Evolutionary conservation across 192 early-diverging fungal species (phyloP), one percentile per base, ranked within the genome.

Genomic region (Gorgonomyces haynaldii): DNA sequence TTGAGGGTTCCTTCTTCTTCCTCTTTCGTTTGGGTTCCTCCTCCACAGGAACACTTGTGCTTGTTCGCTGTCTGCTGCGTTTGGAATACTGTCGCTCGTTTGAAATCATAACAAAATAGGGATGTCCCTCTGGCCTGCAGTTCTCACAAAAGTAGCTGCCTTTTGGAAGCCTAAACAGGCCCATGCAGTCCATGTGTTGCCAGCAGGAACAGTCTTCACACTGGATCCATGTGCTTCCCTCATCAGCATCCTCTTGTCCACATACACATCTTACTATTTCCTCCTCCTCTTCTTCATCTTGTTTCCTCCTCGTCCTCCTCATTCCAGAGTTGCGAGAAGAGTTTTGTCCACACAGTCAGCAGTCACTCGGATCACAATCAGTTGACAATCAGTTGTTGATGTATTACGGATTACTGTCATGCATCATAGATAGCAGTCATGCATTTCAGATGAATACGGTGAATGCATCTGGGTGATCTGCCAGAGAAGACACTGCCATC

Each of bases 181-280:
- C 82, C 57, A 95, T 82, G 65, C 91, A 95, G n/a, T 83, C 76
- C 42, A 83, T 83, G 57, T 95, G 91, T 61, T 95, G 91, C 91
- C 91, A 95, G 3, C 89, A 85, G 39, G 81, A 69, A 67, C 91
- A 95, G 4, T 76, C 71, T 53, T 95, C 91, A 66, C 91, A 95
- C 60, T 95, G 87, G 25, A 95, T 86, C 91, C 90, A 90, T 22
- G 37, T 54, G 17, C 20, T 19, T 3, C 15, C 28, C 24, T 24
- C 65, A 42, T 76, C 70, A 37, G 75, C 67, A 63, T 86, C 78
- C 65, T 62, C 42, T 56, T 9, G 45, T 45, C 50, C 62, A 44
- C 70, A 72, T 1, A 69, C 60, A 53, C 70, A 72, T 23, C 70
- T 61, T 20, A 64, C 66, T 3, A 68, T 35, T 42, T 64, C 70